A percentile compares a stretch with the other conserved stretches of the same genome.
phyloP scores from a whole-genome alignment of 2,329 filamentous ascomycete species.

The Zymoseptoria tritici region DNA sequence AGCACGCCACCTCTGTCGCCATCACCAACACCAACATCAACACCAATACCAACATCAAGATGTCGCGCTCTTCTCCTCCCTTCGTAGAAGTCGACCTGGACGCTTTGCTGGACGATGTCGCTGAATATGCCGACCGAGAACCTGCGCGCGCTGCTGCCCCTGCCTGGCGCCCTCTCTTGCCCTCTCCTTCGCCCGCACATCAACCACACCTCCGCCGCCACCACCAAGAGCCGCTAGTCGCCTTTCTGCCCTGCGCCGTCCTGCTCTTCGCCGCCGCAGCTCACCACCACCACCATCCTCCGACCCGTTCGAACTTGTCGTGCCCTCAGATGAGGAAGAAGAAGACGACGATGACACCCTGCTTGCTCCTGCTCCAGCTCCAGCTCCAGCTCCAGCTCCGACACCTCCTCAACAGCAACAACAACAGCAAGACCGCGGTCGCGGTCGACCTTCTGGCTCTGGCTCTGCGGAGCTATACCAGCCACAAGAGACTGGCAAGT shows the following conservation, averaged over 20 bases:
- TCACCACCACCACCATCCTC: not conserved
- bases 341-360: no score
- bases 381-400: no score
- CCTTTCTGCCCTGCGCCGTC: no score
- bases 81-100: not conserved
- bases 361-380: no score
- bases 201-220: not conserved
- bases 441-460: not conserved
- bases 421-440: not conserved
- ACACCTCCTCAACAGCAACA: not conserved
- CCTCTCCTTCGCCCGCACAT: not conserved
- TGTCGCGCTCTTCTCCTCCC: not conserved
- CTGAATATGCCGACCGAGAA: not conserved
- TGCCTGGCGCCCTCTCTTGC: not conserved
- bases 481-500: not conserved
- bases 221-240: not conserved
- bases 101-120: not conserved
- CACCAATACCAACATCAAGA: not conserved
- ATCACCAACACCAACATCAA: not conserved
- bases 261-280: no score
- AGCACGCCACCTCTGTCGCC: no score
- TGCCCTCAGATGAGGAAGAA: not conserved
- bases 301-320: not conserved
- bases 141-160: not conserved
- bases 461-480: not conserved